Percentiles rank a stretch among this genome's conserved stretches.
Evolutionary conservation across 352 stramenopile genomes (phyloP).

Genomic region (Pythium dissimile): DNA sequence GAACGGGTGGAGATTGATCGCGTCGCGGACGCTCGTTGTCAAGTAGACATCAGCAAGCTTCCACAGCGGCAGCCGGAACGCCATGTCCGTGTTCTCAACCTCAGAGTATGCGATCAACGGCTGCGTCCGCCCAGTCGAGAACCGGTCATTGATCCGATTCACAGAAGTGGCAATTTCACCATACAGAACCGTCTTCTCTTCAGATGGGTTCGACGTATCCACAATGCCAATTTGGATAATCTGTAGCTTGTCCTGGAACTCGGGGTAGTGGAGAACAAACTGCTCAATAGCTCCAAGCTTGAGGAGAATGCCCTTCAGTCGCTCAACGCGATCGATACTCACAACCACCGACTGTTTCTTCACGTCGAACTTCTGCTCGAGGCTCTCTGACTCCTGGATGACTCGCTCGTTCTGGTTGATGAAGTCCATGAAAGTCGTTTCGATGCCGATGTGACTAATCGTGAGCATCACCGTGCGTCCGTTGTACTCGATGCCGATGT

Average conservation of each 20-base stretch:
- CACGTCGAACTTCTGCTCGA: slow-evolving; percentile 50
- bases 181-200: slow-evolving; percentile 64
- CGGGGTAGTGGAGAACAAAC: slow-evolving; percentile 86
- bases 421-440: slow-evolving; percentile 84
- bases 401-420: slow-evolving; percentile 58
- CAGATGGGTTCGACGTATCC: slow-evolving; percentile 66
- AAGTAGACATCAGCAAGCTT: slow-evolving; percentile 67
- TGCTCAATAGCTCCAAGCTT: slow-evolving; percentile 96
- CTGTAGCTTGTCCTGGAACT: slow-evolving; percentile 83
- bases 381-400: slow-evolving; percentile 34
- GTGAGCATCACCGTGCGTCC: slow-evolving; percentile 96
- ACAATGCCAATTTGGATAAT: slow-evolving; percentile 82
- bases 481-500: slow-evolving; percentile 96
- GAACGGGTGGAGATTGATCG: slow-evolving; percentile 83
- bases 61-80: slow-evolving; percentile 69
- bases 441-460: slow-evolving; percentile 97
- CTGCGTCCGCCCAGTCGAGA: slow-evolving; percentile 32
- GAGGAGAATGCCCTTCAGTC: slow-evolving; percentile 96
- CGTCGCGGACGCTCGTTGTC: slow-evolving; percentile 75
- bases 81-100: slow-evolving; percentile 81
- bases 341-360: slow-evolving; percentile 84
- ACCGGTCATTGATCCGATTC: slow-evolving; percentile 71
- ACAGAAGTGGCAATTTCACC: slow-evolving; percentile 56
- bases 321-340: slow-evolving; percentile 94
- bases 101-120: slow-evolving; percentile 69